Conservation (phyloP, 1,284 basidiomycete genomes). For the Marasmius oreades region DNA sequence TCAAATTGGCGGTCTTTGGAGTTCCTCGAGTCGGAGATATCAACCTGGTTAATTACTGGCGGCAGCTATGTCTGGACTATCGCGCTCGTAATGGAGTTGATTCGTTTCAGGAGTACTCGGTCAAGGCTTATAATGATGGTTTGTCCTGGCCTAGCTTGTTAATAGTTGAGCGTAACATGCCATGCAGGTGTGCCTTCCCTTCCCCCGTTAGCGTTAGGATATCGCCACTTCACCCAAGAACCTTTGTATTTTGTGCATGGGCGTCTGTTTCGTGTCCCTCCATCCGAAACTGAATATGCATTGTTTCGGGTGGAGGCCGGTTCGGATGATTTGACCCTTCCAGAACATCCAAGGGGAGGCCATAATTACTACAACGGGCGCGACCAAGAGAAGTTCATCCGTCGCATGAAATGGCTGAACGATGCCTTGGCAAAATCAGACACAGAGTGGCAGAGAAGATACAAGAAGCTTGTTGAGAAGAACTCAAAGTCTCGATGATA, state of each 20-base stretch:
- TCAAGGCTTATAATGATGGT: constrained; percentile 58
- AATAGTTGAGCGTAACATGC: constrained; percentile 3
- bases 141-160: constrained; percentile 15
- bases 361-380: constrained; percentile 59
- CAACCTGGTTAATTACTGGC: constrained; percentile 39
- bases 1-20: constrained; percentile 48
- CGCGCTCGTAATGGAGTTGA: constrained; percentile 32
- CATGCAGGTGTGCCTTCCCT: constrained; percentile 47
- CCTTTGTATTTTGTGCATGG: constrained; percentile 47
- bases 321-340: constrained; percentile 17
- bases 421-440: constrained; percentile 27
- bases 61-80: constrained; percentile 30
- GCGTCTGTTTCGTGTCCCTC: constrained; percentile 41
- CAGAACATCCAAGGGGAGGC: constrained; percentile 42
- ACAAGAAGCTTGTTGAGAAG: constrained; percentile 18
- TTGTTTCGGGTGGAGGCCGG: constrained; percentile 34
- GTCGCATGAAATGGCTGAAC: constrained; percentile 42
- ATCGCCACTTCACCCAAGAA: constrained; percentile 42
- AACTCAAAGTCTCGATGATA: constrained; percentile 1
- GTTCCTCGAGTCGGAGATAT: constrained; percentile 45
- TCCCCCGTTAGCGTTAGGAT: constrained; percentile 46
- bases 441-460: constrained; percentile 28
- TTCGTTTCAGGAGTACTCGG: constrained; percentile 41
- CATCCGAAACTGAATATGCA: constrained; percentile 40
- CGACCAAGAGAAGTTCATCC: constrained; percentile 42